These are phyloP conservation scores for Skeletonema costatum DNA, from an alignment of 108 stramenopile species.

Conservation along the genomic window DNA sequence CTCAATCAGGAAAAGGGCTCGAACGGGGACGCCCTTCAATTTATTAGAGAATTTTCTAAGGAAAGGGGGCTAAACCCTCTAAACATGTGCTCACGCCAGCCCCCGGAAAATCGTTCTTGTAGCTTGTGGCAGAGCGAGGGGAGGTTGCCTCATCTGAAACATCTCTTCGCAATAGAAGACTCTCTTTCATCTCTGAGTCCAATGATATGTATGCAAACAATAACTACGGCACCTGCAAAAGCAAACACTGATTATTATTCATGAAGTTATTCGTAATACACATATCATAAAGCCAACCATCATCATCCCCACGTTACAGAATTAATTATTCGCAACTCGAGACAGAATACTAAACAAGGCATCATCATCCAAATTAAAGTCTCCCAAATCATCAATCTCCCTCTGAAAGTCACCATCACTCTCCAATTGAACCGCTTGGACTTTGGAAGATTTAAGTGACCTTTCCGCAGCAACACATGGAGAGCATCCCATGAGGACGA, in stretches of 20 bases:
- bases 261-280: neutral
- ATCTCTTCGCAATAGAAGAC: too few species aligned
- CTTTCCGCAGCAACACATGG: conserved; percentile 89
- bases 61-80: too few species aligned
- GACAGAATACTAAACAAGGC: conserved; percentile 73
- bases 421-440: conserved; percentile 46
- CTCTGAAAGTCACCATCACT: conserved; percentile 66
- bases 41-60: too few species aligned
- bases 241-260: neutral
- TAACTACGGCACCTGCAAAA: too few species aligned
- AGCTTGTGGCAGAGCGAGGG: too few species aligned
- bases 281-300: neutral
- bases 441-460: conserved; percentile 44
- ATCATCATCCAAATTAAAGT: conserved; percentile 85
- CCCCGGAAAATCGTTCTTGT: too few species aligned
- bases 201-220: too few species aligned
- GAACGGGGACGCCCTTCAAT: too few species aligned
- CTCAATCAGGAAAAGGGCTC: too few species aligned
- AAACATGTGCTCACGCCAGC: too few species aligned
- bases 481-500: conserved; percentile 88
- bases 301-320: neutral
- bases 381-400: conserved; percentile 64
- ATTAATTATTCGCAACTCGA: conserved; percentile 58
- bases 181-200: too few species aligned
- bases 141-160: too few species aligned